Percentiles rank a stretch among this genome's conserved stretches.
Conservation (phyloP, 352 stramenopile species). For the Phytophthora capsici region DNA sequence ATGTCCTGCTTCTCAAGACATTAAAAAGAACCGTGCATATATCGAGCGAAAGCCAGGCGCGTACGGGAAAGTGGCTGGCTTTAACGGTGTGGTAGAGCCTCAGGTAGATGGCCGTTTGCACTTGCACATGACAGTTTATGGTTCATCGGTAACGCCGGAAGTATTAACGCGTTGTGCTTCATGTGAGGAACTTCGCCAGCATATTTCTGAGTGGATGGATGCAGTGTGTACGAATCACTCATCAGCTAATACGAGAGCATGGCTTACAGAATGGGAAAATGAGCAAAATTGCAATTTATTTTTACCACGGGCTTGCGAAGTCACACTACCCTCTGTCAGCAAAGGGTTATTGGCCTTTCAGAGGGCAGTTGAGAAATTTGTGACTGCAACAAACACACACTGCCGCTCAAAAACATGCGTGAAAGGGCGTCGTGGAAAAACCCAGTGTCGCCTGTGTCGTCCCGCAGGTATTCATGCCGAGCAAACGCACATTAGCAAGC, state of each 20-base stretch:
- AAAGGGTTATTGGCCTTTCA: no score
- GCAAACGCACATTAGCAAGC: no score
- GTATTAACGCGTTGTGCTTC: not conserved
- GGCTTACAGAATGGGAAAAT: not conserved
- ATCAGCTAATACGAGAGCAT: not conserved
- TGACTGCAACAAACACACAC: conserved; percentile 1
- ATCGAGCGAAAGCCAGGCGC: no score
- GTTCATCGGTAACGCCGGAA: conserved; percentile 4
- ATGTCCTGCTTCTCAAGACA: not conserved
- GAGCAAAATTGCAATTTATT: not conserved
- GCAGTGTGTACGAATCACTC: not conserved
- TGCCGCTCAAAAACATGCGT: conserved; percentile 2
- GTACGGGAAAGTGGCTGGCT: conserved; percentile 2
- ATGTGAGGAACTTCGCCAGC: not conserved
- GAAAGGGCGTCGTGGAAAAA: conserved; percentile 11
- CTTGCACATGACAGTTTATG: conserved; percentile 12
- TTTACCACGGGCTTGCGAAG: not conserved
- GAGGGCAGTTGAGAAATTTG: not conserved
- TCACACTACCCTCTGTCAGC: no score
- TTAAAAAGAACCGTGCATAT: no score
- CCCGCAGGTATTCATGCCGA: conserved; percentile 1
- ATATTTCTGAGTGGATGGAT: conserved; percentile 1
- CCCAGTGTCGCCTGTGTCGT: not conserved
- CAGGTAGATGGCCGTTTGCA: conserved; percentile 9
- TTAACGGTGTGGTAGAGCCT: not conserved